phyloP scores from a whole-genome alignment of 1,284 basidiomycete genomes.

The Cutaneotrichosporon dermatis region DNA sequence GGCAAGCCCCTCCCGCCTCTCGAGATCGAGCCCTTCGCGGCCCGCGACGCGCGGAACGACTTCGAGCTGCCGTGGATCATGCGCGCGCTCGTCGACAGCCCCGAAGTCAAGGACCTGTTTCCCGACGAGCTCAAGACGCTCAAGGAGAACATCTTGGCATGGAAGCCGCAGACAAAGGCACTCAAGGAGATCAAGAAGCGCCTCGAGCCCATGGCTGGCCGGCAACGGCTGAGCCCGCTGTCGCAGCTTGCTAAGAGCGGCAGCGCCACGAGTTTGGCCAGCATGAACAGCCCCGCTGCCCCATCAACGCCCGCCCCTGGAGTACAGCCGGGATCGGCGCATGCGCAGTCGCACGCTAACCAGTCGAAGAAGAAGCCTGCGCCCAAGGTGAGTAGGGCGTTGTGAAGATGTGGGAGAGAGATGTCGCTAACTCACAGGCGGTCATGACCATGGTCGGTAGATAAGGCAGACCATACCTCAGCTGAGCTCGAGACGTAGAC shows the following conservation, averaged over 20 bases:
- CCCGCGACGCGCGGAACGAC: slow-evolving; percentile 70
- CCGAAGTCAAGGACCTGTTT: slow-evolving; percentile 44
- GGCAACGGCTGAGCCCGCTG: slow-evolving; percentile 4
- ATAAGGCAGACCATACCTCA: too few species aligned
- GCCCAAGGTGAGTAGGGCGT: background rate
- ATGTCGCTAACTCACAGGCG: background rate
- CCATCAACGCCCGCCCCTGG: background rate
- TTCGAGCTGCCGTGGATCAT: slow-evolving; percentile 65
- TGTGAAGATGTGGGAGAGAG: too few species aligned
- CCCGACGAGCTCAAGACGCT: slow-evolving; percentile 41
- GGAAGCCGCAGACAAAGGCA: slow-evolving; percentile 45
- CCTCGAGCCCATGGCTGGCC: slow-evolving; percentile 21
- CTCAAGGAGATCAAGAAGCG: slow-evolving; percentile 47
- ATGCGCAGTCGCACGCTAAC: background rate
- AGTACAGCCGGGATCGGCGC: background rate
- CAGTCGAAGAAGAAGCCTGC: background rate
- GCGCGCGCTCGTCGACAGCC: slow-evolving; percentile 45
- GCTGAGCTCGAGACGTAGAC: too few species aligned
- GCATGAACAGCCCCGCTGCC: background rate
- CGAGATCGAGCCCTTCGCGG: slow-evolving; percentile 68
- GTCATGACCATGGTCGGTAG: slow-evolving; percentile 7
- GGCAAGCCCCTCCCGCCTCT: slow-evolving; percentile 56
- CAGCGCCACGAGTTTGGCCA: background rate
- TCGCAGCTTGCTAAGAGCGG: background rate
- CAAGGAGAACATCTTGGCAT: slow-evolving; percentile 41